Evolutionary conservation across 2,329 filamentous ascomycete genomes (phyloP).

Genomic region (Rhinocladiella mackenziei): DNA sequence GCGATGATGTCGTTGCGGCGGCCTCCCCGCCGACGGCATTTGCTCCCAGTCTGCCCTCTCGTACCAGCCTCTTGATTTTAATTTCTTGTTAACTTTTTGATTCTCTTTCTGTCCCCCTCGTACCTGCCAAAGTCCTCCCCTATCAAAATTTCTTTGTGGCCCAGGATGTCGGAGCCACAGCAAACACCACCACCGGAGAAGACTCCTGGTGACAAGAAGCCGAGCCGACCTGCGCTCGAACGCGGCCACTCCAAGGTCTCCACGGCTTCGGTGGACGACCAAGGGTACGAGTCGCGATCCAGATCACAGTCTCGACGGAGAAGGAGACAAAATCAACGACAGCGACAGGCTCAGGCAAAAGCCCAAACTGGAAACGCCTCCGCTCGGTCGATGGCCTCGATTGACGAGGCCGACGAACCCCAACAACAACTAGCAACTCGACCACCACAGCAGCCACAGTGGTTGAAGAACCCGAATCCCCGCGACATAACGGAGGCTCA

Average conservation of each 20-base stretch:
- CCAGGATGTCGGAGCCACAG: constrained; percentile 26
- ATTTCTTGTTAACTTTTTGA: constrained; percentile 1
- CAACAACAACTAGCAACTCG: constrained; percentile 20
- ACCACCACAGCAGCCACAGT: constrained; percentile 17
- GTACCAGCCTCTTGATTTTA: constrained; percentile 6
- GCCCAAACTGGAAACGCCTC: constrained; percentile 25
- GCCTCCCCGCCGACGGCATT: constrained; percentile 10
- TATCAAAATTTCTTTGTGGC: constrained; percentile 5
- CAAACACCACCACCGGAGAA: constrained; percentile 26
- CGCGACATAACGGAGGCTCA: constrained; percentile 50
- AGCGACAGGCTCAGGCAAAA: constrained; percentile 20
- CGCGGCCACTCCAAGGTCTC: constrained; percentile 26
- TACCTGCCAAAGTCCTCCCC: neutral
- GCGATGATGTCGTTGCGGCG: constrained; percentile 24
- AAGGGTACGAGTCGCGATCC: constrained; percentile 31
- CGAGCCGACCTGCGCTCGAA: constrained; percentile 20
- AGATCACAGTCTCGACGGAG: constrained; percentile 29
- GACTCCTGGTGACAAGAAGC: constrained; percentile 22
- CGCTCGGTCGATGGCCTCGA: constrained; percentile 27
- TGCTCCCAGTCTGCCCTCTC: constrained; percentile 2
- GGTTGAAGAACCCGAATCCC: constrained; percentile 26
- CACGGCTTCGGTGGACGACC: constrained; percentile 21
- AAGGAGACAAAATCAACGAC: constrained; percentile 29
- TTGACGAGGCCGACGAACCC: constrained; percentile 25
- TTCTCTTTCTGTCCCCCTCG: neutral